A percentile compares a stretch with the other conserved stretches of the same genome.
These are phyloP conservation scores for Anacardium occidentale DNA, from an alignment of 345 rosid species.

Conservation along the genomic window DNA sequence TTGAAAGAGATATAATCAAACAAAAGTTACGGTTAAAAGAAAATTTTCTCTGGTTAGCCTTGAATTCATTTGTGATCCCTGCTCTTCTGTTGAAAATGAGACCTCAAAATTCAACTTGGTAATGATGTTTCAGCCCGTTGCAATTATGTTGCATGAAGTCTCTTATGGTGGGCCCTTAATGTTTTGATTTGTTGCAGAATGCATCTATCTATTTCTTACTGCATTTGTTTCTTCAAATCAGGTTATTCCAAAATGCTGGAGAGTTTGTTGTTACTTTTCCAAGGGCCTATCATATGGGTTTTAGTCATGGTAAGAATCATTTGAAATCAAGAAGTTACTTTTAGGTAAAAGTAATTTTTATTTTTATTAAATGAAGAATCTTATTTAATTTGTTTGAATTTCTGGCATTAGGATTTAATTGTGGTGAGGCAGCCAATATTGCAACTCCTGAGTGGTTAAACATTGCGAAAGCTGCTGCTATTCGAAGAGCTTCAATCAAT, in stretches of 20 bases:
- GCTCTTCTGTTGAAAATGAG: not conserved
- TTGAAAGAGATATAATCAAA: conserved; percentile 1
- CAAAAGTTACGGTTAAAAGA: not conserved
- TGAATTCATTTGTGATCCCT: not conserved
- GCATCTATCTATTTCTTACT: conserved; percentile 14
- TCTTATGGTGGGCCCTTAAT: not conserved
- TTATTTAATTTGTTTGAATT: conserved; percentile 8
- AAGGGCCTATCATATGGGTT: conserved; percentile 98
- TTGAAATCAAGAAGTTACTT: conserved; percentile 12
- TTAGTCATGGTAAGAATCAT: conserved; percentile 78
- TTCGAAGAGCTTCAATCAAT: conserved; percentile 93
- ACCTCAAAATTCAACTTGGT: not conserved
- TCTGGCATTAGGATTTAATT: conserved; percentile 69
- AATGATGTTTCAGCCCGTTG: not conserved
- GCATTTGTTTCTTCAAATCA: conserved; percentile 27
- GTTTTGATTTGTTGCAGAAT: not conserved
- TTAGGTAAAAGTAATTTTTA: conserved; percentile 8
- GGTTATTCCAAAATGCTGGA: conserved; percentile 90
- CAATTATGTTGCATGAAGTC: not conserved
- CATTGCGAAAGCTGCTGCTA: conserved; percentile 87
- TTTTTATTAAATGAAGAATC: not conserved
- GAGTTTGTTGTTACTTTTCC: conserved; percentile 97
- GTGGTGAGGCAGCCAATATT: conserved; percentile 97
- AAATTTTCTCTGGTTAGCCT: not conserved
- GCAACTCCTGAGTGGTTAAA: conserved; percentile 93